These are phyloP conservation scores for Paulownia fortunei DNA, from an alignment of 257 asterid species.

Conservation along the genomic window DNA sequence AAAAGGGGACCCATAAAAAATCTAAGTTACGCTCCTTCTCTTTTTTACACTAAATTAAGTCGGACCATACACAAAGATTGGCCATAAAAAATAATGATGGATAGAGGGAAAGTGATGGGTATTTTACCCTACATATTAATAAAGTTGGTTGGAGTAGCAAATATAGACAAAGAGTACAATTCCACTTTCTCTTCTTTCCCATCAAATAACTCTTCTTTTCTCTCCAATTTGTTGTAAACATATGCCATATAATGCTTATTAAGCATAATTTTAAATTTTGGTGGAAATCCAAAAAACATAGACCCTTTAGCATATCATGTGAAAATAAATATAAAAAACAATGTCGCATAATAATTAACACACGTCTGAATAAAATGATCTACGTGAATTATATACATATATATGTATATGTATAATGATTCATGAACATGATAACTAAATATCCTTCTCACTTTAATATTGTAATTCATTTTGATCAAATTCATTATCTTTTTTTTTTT, in stretches of 20 bases:
- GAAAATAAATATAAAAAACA: no score
- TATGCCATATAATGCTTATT: not conserved
- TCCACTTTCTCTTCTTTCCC: conserved; percentile 23
- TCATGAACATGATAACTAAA: no score
- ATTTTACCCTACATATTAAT: conserved; percentile 50
- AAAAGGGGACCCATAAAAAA: conserved; percentile 37
- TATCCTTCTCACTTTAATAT: not conserved
- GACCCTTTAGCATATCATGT: no score
- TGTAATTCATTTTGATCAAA: not conserved
- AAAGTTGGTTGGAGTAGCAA: conserved; percentile 38
- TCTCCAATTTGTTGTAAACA: no score
- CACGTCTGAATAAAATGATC: no score
- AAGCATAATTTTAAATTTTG: no score
- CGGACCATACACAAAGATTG: conserved; percentile 40
- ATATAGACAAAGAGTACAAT: conserved; percentile 30
- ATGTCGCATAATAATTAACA: no score
- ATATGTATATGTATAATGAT: no score
- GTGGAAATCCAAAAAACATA: no score
- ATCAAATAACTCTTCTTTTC: not conserved
- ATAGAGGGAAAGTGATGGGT: conserved; percentile 41
- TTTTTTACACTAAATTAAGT: conserved; percentile 41
- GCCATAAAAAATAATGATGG: conserved; percentile 38
- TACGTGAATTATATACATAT: no score
- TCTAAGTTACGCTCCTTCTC: conserved; percentile 51
- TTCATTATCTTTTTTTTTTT: not conserved